A percentile compares a stretch with the other conserved stretches of the same genome.
Conservation (phyloP, 2,329 filamentous ascomycete species). For the Juglanconis juglandina region DNA sequence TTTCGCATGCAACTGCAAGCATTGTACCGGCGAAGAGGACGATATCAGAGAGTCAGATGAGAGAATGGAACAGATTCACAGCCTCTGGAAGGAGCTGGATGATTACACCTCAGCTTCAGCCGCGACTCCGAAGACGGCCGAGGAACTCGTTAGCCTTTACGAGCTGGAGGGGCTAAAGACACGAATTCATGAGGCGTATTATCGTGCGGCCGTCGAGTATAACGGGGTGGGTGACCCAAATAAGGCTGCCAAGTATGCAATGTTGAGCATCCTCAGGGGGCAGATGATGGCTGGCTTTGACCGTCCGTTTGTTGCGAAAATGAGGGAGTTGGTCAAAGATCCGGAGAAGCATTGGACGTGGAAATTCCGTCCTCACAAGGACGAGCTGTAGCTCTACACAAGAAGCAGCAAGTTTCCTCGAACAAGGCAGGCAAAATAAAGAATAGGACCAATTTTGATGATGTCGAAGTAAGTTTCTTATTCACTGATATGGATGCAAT, state of each 20-base stretch:
- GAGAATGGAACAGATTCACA: slow-evolving; percentile 1
- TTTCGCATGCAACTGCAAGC: slow-evolving; percentile 5
- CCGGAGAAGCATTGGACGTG: slow-evolving; percentile 5
- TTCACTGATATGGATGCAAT: too few species aligned
- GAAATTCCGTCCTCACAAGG: not conserved
- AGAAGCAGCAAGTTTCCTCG: too few species aligned
- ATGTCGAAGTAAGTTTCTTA: too few species aligned
- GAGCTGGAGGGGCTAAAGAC: slow-evolving; percentile 1
- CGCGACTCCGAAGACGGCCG: not conserved
- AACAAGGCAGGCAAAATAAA: not conserved
- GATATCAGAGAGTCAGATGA: not conserved
- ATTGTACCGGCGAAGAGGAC: not conserved
- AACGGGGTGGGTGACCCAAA: not conserved
- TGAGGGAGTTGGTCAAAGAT: slow-evolving; percentile 2
- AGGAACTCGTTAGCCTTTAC: slow-evolving; percentile 3
- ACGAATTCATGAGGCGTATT: slow-evolving; percentile 9
- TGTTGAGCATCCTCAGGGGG: not conserved
- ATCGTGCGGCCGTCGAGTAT: slow-evolving; percentile 5
- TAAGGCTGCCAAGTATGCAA: not conserved
- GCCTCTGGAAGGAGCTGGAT: slow-evolving; percentile 6
- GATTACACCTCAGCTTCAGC: slow-evolving; percentile 1
- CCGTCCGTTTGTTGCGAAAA: slow-evolving; percentile 1
- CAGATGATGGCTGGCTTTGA: slow-evolving; percentile 2
- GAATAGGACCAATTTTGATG: too few species aligned
- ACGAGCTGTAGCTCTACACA: too few species aligned